These are phyloP conservation scores for Tilletia walkeri DNA, from an alignment of 1,284 basidiomycete species.

Conservation along the genomic window DNA sequence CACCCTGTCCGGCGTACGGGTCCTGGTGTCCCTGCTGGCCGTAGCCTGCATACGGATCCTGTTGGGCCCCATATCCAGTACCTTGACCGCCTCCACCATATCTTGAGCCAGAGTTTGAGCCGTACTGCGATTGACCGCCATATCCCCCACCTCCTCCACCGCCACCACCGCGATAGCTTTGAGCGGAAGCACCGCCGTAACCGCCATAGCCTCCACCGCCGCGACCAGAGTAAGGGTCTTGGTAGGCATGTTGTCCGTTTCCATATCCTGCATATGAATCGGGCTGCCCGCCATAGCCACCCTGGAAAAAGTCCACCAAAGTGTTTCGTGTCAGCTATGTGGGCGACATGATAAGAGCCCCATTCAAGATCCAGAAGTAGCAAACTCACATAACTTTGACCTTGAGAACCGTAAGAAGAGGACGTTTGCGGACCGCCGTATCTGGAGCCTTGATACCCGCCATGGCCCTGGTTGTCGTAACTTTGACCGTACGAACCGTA, in stretches of 20 bases:
- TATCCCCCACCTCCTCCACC: constrained; percentile 23
- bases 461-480: constrained; percentile 19
- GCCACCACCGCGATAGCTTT: constrained; percentile 19
- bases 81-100: constrained; percentile 27
- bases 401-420: constrained; percentile 5
- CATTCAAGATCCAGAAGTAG: background rate
- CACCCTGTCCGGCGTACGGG: background rate
- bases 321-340: background rate
- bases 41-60: constrained; percentile 9
- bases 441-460: constrained; percentile 15
- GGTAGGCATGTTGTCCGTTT: constrained; percentile 19
- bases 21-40: constrained; percentile 13
- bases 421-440: constrained; percentile 5
- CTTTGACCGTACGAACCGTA: constrained; percentile 24
- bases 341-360: background rate
- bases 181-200: constrained; percentile 21
- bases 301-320: constrained; percentile 22
- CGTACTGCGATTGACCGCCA: constrained; percentile 15
- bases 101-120: constrained; percentile 26
- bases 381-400: constrained; percentile 4
- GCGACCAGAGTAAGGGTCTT: constrained; percentile 21
- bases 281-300: constrained; percentile 18
- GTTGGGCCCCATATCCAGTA: constrained; percentile 21
- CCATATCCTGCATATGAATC: constrained; percentile 18
- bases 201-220: constrained; percentile 25